These are phyloP conservation scores for Solanum pinnatisectum DNA, from an alignment of 257 asterid species.

Conservation along the genomic window DNA sequence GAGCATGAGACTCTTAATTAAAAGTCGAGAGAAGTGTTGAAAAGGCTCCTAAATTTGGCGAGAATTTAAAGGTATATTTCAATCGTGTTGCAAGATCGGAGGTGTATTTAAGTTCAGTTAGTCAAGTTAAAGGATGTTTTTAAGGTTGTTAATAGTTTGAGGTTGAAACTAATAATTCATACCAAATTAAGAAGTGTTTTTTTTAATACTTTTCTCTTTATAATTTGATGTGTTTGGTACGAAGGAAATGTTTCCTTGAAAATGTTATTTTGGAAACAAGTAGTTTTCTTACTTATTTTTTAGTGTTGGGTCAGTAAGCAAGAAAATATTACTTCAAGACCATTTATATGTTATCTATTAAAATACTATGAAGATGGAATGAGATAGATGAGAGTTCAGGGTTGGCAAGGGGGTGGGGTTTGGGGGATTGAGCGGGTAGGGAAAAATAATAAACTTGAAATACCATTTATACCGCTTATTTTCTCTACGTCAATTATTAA, in stretches of 20 bases:
- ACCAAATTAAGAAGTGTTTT: fast-evolving
- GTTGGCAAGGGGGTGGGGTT: neutral
- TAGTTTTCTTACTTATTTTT: neutral
- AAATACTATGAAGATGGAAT: neutral
- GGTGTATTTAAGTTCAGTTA: too few species aligned
- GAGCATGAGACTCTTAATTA: too few species aligned
- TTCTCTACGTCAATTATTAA: too few species aligned
- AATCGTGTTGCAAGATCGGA: fast-evolving
- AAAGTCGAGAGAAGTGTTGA: too few species aligned
- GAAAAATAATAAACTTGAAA: neutral
- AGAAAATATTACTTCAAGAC: neutral
- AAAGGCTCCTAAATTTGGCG: too few species aligned
- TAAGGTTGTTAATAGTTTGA: too few species aligned
- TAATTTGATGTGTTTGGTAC: neutral
- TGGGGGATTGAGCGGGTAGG: neutral
- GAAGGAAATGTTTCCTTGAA: neutral
- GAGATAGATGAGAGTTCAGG: neutral
- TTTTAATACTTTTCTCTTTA: neutral
- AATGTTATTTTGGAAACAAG: neutral
- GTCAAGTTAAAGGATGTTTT: too few species aligned
- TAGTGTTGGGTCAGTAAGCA: neutral
- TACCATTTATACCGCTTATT: fast-evolving
- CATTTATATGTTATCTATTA: neutral
- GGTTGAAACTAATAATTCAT: neutral
- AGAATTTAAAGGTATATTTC: too few species aligned